Evolutionary conservation across 768 basidiomycete species (phyloP).

Genomic region (Mycena venus): DNA sequence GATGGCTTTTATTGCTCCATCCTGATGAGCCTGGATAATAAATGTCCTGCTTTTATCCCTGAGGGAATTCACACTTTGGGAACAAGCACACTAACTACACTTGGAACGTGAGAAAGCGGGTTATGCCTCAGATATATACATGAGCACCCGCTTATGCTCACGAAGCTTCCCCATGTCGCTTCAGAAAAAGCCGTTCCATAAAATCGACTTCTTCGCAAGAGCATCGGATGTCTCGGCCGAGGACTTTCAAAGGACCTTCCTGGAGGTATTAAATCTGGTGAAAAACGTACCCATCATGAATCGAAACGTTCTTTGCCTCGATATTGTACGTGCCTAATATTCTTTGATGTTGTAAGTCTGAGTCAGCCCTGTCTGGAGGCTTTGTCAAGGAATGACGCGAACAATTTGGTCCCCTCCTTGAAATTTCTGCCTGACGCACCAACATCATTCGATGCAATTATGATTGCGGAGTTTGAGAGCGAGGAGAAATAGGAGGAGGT

Average conservation of each 20-base stretch:
- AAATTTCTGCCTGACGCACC: slow-evolving; percentile 1
- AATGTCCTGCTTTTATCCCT: slow-evolving; percentile 16
- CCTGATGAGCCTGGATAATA: not conserved
- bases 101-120: slow-evolving; percentile 5
- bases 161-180: slow-evolving; percentile 13
- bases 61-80: not conserved
- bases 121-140: slow-evolving; percentile 8
- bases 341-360: slow-evolving; percentile 12
- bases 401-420: slow-evolving; percentile 8
- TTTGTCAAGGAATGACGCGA: slow-evolving; percentile 13
- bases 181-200: slow-evolving; percentile 16
- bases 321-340: slow-evolving; percentile 14
- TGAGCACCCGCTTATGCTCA: slow-evolving; percentile 8
- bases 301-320: slow-evolving; percentile 15
- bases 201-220: slow-evolving; percentile 17
- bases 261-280: slow-evolving; percentile 16
- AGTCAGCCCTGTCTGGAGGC: slow-evolving; percentile 9
- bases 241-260: slow-evolving; percentile 18
- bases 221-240: slow-evolving; percentile 15
- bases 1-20: not conserved
- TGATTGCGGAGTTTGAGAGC: slow-evolving; percentile 14
- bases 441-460: slow-evolving; percentile 13
- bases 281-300: slow-evolving; percentile 13
- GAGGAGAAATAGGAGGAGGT: slow-evolving; percentile 13
- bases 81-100: slow-evolving; percentile 7